phyloP scores from a whole-genome alignment of 2,329 filamentous ascomycete genomes.

The Penicillium sp. region DNA sequence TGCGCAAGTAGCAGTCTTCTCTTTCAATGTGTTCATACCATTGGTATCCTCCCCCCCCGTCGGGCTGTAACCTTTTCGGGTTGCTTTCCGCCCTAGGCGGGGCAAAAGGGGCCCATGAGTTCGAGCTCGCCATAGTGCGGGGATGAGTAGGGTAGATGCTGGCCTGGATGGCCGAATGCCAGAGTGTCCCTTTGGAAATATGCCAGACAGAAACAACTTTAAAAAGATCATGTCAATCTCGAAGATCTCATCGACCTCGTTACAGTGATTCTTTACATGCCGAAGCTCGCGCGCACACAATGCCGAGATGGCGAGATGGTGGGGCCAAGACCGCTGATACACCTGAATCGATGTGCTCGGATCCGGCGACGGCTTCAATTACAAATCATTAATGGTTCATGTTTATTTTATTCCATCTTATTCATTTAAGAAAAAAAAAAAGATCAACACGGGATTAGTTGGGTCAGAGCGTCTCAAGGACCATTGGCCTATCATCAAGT shows the following conservation, averaged over 20 bases:
- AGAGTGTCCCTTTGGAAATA: slow-evolving; percentile 57
- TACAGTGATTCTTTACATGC: slow-evolving; percentile 16
- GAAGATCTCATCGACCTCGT: slow-evolving; percentile 29
- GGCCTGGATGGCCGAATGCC: slow-evolving; percentile 52
- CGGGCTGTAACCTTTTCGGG: slow-evolving; percentile 17
- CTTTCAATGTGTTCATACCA: slow-evolving; percentile 35
- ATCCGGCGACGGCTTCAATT: not conserved
- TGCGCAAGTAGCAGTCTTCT: slow-evolving; percentile 57
- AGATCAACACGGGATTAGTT: not conserved
- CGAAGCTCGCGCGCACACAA: slow-evolving; percentile 12
- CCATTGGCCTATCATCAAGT: not conserved
- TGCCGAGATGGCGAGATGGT: slow-evolving; percentile 10
- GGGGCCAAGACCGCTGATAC: slow-evolving; percentile 32
- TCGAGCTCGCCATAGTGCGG: slow-evolving; percentile 41
- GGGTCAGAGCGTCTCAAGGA: not conserved
- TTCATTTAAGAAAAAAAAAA: not conserved
- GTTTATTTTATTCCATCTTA: not conserved
- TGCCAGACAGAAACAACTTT: slow-evolving; percentile 49
- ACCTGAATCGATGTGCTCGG: slow-evolving; percentile 28
- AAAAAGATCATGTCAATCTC: slow-evolving; percentile 51
- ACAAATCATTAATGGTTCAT: too few relatives aligned
- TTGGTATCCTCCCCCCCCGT: slow-evolving; percentile 4
- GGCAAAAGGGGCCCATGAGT: slow-evolving; percentile 43
- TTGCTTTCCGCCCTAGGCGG: slow-evolving; percentile 34
- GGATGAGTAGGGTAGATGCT: slow-evolving; percentile 51